Conservation (phyloP, 768 basidiomycete species). For the Russula earlei region DNA sequence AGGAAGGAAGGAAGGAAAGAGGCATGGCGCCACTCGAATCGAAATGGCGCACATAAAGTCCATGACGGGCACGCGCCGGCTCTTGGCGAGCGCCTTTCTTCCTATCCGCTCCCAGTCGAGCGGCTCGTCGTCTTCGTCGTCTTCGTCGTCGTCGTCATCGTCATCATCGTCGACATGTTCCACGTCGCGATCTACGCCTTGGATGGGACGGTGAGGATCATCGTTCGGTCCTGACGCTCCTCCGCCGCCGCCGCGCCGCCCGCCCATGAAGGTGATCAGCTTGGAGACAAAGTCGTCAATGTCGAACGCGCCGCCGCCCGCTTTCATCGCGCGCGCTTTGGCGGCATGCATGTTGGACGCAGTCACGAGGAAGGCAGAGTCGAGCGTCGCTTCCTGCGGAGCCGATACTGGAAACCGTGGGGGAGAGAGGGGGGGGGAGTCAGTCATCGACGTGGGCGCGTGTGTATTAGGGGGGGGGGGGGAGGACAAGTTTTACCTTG, state of each 20-base stretch:
- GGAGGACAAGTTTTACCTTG: constrained; percentile 37
- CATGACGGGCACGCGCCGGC: constrained; percentile 66
- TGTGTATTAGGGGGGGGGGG: neutral
- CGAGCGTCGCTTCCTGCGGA: constrained; percentile 75
- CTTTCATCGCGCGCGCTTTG: constrained; percentile 87
- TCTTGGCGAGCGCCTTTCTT: constrained; percentile 72
- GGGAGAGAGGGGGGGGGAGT: neutral
- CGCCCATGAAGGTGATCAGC: constrained; percentile 69
- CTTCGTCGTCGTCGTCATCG: constrained; percentile 33
- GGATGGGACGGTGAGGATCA: too few species aligned
- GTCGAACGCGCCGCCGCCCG: constrained; percentile 83
- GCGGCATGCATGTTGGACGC: constrained; percentile 73
- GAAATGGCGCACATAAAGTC: constrained; percentile 93
- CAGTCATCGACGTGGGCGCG: neutral
- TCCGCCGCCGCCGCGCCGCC: constrained; percentile 40
- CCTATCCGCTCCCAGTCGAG: constrained; percentile 86
- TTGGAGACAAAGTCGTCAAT: constrained; percentile 82
- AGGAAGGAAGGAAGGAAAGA: neutral
- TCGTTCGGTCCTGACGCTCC: constrained; percentile 16
- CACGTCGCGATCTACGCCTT: constrained; percentile 29
- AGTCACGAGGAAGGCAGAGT: constrained; percentile 71
- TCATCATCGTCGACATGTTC: constrained; percentile 47
- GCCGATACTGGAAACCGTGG: constrained; percentile 5
- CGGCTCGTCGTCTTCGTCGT: constrained; percentile 28
- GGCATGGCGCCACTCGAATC: too few species aligned